phyloP scores from a whole-genome alignment of 2,329 filamentous ascomycete species.

The Geosmithia morbida region DNA sequence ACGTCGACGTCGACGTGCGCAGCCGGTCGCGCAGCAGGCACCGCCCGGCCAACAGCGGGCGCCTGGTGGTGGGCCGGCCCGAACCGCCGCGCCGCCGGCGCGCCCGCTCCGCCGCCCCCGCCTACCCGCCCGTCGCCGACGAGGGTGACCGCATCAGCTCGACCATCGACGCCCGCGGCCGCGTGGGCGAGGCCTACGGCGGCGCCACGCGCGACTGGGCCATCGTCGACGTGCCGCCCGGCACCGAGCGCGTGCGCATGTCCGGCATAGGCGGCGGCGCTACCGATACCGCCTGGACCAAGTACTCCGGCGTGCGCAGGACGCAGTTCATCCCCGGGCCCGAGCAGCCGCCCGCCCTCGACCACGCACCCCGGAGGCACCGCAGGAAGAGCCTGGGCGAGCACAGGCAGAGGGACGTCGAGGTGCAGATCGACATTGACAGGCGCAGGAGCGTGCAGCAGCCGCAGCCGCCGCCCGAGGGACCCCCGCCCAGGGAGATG shows the following conservation, averaged over 20 bases:
- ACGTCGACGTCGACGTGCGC: conserved; percentile 22
- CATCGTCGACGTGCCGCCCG: conserved; percentile 72
- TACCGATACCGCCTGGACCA: conserved; percentile 66
- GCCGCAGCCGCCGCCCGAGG: conserved; percentile 14
- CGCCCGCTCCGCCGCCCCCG: conserved; percentile 34
- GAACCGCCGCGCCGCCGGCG: conserved; percentile 30
- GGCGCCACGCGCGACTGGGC: conserved; percentile 66
- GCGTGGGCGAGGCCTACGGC: conserved; percentile 58
- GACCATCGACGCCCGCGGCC: conserved; percentile 43
- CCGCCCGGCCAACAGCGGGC: conserved; percentile 22
- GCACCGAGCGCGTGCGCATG: conserved; percentile 70
- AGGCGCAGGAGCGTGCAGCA: conserved; percentile 29
- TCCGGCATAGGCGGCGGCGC: conserved; percentile 62
- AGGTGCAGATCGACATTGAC: conserved; percentile 32
- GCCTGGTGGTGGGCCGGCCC: conserved; percentile 5
- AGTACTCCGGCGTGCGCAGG: conserved; percentile 63
- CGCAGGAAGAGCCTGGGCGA: conserved; percentile 28
- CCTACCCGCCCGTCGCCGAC: conserved; percentile 29
- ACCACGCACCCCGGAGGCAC: conserved; percentile 12
- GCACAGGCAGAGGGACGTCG: conserved; percentile 28
- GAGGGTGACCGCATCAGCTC: conserved; percentile 49
- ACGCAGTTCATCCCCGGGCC: conserved; percentile 50
- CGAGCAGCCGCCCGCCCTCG: conserved; percentile 33
- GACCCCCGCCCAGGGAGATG: conserved; percentile 46
- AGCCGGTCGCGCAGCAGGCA: conserved; percentile 18